Evolutionary conservation across 768 basidiomycete genomes (phyloP).

Genomic region (Podaxis sp.): DNA sequence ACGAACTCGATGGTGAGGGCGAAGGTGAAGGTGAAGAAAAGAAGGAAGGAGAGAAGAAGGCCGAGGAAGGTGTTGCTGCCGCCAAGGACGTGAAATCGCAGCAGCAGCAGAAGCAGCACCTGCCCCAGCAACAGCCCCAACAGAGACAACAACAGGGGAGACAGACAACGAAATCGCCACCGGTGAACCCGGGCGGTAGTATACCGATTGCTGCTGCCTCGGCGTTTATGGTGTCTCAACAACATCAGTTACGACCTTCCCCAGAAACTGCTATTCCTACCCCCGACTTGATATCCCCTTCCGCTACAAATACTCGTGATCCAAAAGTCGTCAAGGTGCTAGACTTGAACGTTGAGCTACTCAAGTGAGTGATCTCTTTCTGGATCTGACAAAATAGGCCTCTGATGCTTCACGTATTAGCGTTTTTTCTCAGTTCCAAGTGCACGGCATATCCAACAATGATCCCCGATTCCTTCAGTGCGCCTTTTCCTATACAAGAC

Average conservation of each 20-base stretch:
- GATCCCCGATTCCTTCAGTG: conserved; percentile 20
- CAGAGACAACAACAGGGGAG: conserved; percentile 2
- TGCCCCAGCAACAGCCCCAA: neutral
- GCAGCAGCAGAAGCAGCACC: conserved; percentile 13
- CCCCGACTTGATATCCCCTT: conserved; percentile 24
- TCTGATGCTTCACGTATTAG: neutral
- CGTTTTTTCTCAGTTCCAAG: conserved; percentile 16
- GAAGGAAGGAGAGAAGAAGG: conserved; percentile 19
- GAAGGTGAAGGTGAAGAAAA: conserved; percentile 21
- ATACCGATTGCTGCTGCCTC: conserved; percentile 5
- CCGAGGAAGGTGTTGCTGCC: neutral
- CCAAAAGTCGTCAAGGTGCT: conserved; percentile 62
- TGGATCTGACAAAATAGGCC: neutral
- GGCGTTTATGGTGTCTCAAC: conserved; percentile 7
- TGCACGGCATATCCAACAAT: conserved; percentile 14
- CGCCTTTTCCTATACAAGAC: conserved; percentile 3
- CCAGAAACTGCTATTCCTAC: conserved; percentile 12
- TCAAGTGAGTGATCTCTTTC: conserved; percentile 48
- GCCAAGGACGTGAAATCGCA: neutral
- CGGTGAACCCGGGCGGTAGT: neutral
- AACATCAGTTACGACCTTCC: conserved; percentile 19
- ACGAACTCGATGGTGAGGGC: conserved; percentile 42
- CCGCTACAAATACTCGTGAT: conserved; percentile 33
- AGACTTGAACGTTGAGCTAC: conserved; percentile 67
- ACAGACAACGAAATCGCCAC: conserved; percentile 3